Conservation (phyloP, 2,329 filamentous ascomycete genomes). For the Fusarium musae region DNA sequence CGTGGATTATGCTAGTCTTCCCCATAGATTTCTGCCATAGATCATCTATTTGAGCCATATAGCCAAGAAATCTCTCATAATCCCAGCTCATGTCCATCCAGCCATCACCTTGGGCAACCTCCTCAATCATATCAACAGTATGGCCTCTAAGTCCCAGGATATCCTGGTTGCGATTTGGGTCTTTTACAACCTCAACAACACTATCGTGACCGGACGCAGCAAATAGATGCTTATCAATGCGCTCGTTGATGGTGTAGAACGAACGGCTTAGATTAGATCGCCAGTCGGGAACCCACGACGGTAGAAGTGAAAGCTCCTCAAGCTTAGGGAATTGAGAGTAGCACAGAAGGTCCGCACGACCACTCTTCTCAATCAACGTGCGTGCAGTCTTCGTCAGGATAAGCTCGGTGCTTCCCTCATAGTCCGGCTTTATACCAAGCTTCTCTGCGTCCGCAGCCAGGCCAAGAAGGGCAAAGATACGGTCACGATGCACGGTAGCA, state of each 20-base stretch:
- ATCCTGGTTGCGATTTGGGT: fast-evolving
- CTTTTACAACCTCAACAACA: fast-evolving
- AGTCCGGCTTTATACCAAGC: neutral
- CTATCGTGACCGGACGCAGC: fast-evolving
- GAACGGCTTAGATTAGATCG: neutral
- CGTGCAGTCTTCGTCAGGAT: neutral
- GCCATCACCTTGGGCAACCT: neutral
- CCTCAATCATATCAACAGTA: neutral
- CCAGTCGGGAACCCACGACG: slow-evolving; percentile 6
- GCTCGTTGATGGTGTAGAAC: neutral
- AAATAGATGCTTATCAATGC: fast-evolving
- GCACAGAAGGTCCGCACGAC: fast-evolving
- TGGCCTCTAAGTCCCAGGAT: neutral
- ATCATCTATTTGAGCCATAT: neutral
- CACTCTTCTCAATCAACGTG: neutral
- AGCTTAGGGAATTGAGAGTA: neutral
- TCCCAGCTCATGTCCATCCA: neutral
- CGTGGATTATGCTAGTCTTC: neutral
- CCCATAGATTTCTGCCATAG: neutral
- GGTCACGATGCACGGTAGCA: neutral
- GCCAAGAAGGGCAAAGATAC: neutral
- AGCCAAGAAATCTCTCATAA: neutral
- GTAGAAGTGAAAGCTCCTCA: fast-evolving
- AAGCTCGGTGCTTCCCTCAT: neutral
- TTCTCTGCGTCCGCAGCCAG: neutral